These are phyloP conservation scores for Penium margaritaceum DNA, from an alignment of 139 green algal genomes.

Conservation along the genomic window DNA sequence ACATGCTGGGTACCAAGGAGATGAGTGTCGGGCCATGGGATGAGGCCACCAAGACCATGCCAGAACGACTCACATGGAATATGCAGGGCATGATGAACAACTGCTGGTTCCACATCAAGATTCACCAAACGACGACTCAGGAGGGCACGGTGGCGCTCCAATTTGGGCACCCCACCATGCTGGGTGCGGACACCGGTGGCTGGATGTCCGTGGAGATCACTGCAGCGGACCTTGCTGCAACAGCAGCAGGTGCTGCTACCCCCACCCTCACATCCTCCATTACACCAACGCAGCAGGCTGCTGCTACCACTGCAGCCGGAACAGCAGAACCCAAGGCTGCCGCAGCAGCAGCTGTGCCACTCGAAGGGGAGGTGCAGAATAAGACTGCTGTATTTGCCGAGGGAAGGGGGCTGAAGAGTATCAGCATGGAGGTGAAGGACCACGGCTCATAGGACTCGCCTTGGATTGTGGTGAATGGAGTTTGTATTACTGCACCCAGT, in stretches of 20 bases:
- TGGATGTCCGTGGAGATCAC: constrained; percentile 49
- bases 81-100: constrained; percentile 92
- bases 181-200: constrained; percentile 47
- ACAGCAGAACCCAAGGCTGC: too few relatives aligned
- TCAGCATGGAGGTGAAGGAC: constrained; percentile 62
- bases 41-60: constrained; percentile 45
- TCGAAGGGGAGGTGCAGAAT: too few relatives aligned
- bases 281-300: too few relatives aligned
- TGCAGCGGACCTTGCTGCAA: too few relatives aligned
- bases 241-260: too few relatives aligned
- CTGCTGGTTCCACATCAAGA: constrained; percentile 63
- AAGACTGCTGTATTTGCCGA: too few relatives aligned
- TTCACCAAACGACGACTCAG: constrained; percentile 13
- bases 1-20: neutral
- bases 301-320: too few relatives aligned
- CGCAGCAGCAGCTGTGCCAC: too few relatives aligned
- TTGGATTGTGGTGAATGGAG: constrained; percentile 88
- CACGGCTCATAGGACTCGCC: constrained; percentile 62
- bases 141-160: constrained; percentile 48
- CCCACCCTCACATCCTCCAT: too few relatives aligned
- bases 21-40: constrained; percentile 45
- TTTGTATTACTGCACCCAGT: constrained; percentile 51
- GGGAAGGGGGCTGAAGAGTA: too few relatives aligned
- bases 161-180: constrained; percentile 74
- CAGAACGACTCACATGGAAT: constrained; percentile 71